Percentiles rank a stretch among this genome's conserved stretches.
phyloP scores from a whole-genome alignment of 768 basidiomycete species.

The Auricularia sp. region DNA sequence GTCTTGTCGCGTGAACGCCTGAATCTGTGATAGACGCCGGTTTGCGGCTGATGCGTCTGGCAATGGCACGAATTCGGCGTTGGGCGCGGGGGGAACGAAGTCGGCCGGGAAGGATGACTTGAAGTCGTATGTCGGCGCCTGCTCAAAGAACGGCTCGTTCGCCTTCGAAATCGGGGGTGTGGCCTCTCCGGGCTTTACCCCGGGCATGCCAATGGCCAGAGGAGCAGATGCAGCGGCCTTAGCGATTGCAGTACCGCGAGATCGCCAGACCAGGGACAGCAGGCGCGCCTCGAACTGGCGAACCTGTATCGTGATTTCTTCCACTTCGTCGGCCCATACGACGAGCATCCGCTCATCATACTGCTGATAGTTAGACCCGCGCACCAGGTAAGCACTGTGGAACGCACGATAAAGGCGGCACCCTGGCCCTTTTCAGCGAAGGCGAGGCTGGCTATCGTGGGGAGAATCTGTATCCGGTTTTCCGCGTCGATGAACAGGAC shows the following conservation, averaged over 20 bases:
- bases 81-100: not conserved
- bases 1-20: not conserved
- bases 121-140: not conserved
- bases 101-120: not conserved
- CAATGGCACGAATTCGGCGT: not conserved
- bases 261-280: conserved; percentile 34
- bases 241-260: not conserved
- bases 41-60: not conserved
- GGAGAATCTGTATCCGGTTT: conserved; percentile 5
- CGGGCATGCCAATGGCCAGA: not conserved
- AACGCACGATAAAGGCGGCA: conserved; percentile 7
- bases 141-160: not conserved
- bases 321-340: conserved; percentile 7
- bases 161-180: not conserved
- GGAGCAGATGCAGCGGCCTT: not conserved
- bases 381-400: not conserved
- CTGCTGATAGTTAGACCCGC: not conserved
- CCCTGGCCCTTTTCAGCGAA: conserved; percentile 6
- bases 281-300: conserved; percentile 55
- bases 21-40: not conserved
- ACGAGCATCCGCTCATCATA: conserved; percentile 6
- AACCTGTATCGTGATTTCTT: conserved; percentile 22
- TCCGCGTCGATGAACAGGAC: conserved; percentile 4
- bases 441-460: conserved; percentile 3
- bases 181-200: not conserved